Conservation (phyloP, 2,329 filamentous ascomycete species). For the Epichloe sibirici region DNA sequence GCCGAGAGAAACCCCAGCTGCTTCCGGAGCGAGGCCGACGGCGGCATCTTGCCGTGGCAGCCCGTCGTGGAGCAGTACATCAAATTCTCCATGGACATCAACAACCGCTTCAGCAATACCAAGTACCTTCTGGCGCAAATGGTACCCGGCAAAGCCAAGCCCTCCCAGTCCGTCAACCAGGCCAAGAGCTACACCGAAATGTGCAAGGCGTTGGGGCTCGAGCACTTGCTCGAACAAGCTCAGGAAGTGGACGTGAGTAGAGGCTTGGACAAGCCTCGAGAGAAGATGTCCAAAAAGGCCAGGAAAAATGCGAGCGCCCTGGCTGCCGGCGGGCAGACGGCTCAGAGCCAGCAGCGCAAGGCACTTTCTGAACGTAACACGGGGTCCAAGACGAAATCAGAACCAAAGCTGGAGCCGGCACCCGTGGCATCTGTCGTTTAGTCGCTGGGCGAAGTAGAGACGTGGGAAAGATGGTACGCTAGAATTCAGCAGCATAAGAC, state of each 20-base stretch:
- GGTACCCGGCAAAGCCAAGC: slow-evolving; percentile 64
- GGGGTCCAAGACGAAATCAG: slow-evolving; percentile 8
- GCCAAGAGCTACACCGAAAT: slow-evolving; percentile 61
- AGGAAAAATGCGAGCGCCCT: slow-evolving; percentile 28
- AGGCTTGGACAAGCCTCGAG: slow-evolving; percentile 40
- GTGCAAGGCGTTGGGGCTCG: slow-evolving; percentile 52
- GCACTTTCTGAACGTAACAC: slow-evolving; percentile 23
- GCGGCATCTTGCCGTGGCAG: slow-evolving; percentile 61
- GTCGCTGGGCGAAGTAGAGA: background rate
- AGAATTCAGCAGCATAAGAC: background rate
- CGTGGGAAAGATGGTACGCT: background rate
- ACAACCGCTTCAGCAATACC: slow-evolving; percentile 85
- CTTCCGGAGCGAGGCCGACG: slow-evolving; percentile 58
- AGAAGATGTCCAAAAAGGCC: slow-evolving; percentile 18
- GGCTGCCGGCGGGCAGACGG: slow-evolving; percentile 35
- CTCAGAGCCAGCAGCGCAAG: slow-evolving; percentile 21
- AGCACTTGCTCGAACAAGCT: slow-evolving; percentile 52
- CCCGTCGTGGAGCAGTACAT: slow-evolving; percentile 71
- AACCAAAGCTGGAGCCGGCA: slow-evolving; percentile 10
- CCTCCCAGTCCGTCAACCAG: slow-evolving; percentile 47
- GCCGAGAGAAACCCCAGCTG: slow-evolving; percentile 87
- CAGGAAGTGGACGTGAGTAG: slow-evolving; percentile 51
- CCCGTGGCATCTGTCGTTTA: slow-evolving; percentile 12
- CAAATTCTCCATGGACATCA: slow-evolving; percentile 56
- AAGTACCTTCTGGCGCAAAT: slow-evolving; percentile 83